phyloP scores from a whole-genome alignment of 306 rosid species.

The Malus sylvestris region DNA sequence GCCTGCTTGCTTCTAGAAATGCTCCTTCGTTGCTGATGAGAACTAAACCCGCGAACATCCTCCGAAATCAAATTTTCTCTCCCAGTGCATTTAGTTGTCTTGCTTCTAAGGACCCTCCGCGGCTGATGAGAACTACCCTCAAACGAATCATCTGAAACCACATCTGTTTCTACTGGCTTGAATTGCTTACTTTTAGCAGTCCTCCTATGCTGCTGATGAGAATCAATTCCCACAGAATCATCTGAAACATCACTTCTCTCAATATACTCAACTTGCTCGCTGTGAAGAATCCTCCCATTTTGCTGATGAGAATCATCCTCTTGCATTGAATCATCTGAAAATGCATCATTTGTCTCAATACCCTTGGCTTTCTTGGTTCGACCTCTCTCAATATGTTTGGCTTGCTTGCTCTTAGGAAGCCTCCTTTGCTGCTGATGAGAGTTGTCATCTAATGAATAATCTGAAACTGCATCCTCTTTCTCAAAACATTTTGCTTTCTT shows the following conservation, averaged over 20 bases:
- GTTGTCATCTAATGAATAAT: constrained; percentile 26
- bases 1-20: constrained; percentile 49
- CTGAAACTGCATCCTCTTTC: constrained; percentile 28
- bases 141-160: constrained; percentile 36
- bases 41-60: constrained; percentile 22
- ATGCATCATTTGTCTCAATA: constrained; percentile 20
- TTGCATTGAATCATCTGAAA: constrained; percentile 33
- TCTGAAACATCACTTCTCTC: constrained; percentile 29
- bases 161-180: constrained; percentile 19
- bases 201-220: constrained; percentile 16
- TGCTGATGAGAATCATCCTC: constrained; percentile 17
- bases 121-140: constrained; percentile 21
- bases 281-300: constrained; percentile 6
- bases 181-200: constrained; percentile 27
- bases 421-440: constrained; percentile 23
- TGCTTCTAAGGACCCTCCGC: constrained; percentile 19
- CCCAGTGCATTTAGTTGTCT: constrained; percentile 13
- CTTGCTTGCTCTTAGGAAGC: constrained; percentile 23
- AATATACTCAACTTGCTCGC: constrained; percentile 12
- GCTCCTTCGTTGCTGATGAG: constrained; percentile 34
- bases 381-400: constrained; percentile 19
- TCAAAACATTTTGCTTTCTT: constrained; percentile 47
- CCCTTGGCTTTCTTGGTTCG: constrained; percentile 18
- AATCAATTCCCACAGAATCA: constrained; percentile 22
- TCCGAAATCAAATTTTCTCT: constrained; percentile 18